Evolutionary conservation across 257 asterid species (phyloP), one percentile per base, ranked within the genome.

Genomic region (Solanum habrochaites): DNA sequence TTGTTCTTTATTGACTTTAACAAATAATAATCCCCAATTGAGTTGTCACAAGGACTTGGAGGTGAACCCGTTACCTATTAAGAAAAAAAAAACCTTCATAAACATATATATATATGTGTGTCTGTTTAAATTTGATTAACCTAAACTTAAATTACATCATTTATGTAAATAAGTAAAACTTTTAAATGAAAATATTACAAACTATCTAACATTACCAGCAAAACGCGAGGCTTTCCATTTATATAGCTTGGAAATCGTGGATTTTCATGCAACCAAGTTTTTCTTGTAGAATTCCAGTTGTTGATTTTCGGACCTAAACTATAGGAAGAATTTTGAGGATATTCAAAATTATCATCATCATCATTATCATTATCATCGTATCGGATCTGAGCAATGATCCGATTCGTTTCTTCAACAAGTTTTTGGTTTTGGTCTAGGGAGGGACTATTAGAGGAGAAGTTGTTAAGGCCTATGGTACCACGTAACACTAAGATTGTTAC

Each of bases 1-100:
- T 93, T 93, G 89, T 93, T 93, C 87, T 93, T 93, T 31, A 89
- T 85, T 7, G 93, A 90, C 88, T 92, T 92, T 85, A 92, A 39
- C 64, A 89, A 25, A 82, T 89, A 92, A 90, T 91, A 88, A 86
- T 93, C 95, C 3, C 94, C 93, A 15, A 91, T 81, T 32, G 93
- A 87, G 60, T 90, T 87, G 11, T 89, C 87, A 83, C 94, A 92
- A 0, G 95, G 94, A 10, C 75, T 67, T 16, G 92, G 92, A 8
- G 87, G 82, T 4, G 94, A 91, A 9, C 91, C 94, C 7, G 94
- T 91, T 3, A 75, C 83, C 83, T 75, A 56, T 56, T 18, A 16
- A n/a, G 18, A 52, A 18, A 14, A 47, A 18, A 6, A 52, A 1
- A 42, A 5, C 39, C 39, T 52, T 52, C 62, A 52, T 52, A 9